These are phyloP conservation scores for Amanita fuliginea DNA, from an alignment of 768 basidiomycete species.

Conservation along the genomic window DNA sequence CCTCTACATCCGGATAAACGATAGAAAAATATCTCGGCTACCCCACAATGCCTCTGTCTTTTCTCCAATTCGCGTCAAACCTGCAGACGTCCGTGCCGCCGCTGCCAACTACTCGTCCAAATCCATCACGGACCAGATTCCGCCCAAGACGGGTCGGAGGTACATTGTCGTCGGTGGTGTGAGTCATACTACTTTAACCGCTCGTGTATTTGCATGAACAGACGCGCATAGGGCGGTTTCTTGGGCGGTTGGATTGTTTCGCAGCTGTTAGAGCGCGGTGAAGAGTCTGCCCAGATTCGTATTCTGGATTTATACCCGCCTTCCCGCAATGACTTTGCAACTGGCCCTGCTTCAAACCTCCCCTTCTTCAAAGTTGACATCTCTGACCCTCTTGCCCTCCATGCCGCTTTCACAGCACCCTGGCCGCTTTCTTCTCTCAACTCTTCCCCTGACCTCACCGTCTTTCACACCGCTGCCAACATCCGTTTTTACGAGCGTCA, in stretches of 20 bases:
- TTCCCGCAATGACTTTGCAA: conserved; percentile 40
- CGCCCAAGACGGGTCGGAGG: conserved; percentile 58
- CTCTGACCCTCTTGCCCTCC: conserved; percentile 38
- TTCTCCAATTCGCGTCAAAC: conserved; percentile 41
- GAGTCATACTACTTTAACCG: conserved; percentile 14
- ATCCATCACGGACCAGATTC: conserved; percentile 34
- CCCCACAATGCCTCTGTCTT: conserved; percentile 37
- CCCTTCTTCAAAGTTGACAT: conserved; percentile 52
- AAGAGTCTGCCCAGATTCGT: conserved; percentile 53
- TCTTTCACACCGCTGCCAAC: conserved; percentile 70
- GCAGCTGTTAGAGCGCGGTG: conserved; percentile 58
- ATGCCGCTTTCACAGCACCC: conserved; percentile 49
- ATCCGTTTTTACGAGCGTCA: conserved; percentile 72
- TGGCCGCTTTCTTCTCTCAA: conserved; percentile 35
- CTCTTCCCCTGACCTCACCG: conserved; percentile 34
- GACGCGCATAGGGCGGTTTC: conserved; percentile 50
- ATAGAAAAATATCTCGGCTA: conserved; percentile 36
- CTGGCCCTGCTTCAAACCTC: conserved; percentile 39
- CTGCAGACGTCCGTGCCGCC: conserved; percentile 25
- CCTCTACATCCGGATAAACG: conserved; percentile 35
- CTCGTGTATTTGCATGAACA: not conserved
- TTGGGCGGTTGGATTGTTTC: conserved; percentile 71
- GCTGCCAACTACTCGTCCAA: conserved; percentile 23
- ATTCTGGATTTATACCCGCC: conserved; percentile 60
- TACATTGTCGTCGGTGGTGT: conserved; percentile 76